Percentiles rank a stretch among this genome's conserved stretches.
phyloP scores from a whole-genome alignment of 2,329 filamentous ascomycete species.

The Cytospora leucostoma region DNA sequence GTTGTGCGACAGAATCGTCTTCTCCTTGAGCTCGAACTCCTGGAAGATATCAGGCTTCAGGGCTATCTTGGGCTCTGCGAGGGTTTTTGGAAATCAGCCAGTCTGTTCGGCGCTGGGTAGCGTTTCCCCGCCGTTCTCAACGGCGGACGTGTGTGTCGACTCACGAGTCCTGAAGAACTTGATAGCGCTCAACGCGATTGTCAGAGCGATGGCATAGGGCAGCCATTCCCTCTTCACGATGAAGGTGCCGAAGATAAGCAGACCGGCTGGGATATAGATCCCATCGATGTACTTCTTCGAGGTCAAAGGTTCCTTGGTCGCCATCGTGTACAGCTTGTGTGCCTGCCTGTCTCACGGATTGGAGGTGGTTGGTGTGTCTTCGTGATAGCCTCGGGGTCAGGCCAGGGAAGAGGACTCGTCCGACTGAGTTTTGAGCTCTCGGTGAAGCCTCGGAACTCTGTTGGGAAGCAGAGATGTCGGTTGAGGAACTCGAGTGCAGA shows the following conservation, averaged over 20 bases:
- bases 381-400: background rate
- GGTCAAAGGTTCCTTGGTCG: slow-evolving; percentile 26
- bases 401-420: background rate
- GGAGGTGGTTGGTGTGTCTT: background rate
- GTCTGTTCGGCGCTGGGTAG: background rate
- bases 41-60: slow-evolving; percentile 88
- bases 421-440: slow-evolving; percentile 1
- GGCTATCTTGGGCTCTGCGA: slow-evolving; percentile 72
- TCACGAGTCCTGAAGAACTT: slow-evolving; percentile 73
- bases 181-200: slow-evolving; percentile 65
- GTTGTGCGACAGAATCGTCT: slow-evolving; percentile 96
- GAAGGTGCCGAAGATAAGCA: slow-evolving; percentile 73
- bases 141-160: slow-evolving; percentile 38
- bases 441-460: slow-evolving; percentile 18
- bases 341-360: background rate
- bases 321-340: slow-evolving; percentile 19
- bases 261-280: slow-evolving; percentile 79
- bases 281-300: slow-evolving; percentile 72
- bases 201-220: slow-evolving; percentile 68
- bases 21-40: slow-evolving; percentile 89
- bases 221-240: slow-evolving; percentile 80
- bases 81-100: slow-evolving; percentile 2
- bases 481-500: slow-evolving; percentile 14
- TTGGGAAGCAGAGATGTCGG: slow-evolving; percentile 18
- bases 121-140: background rate